Percentiles rank a stretch among this genome's conserved stretches.
Evolutionary conservation across 2,329 filamentous ascomycete genomes (phyloP).

Genomic region (Diaporthe vexans): DNA sequence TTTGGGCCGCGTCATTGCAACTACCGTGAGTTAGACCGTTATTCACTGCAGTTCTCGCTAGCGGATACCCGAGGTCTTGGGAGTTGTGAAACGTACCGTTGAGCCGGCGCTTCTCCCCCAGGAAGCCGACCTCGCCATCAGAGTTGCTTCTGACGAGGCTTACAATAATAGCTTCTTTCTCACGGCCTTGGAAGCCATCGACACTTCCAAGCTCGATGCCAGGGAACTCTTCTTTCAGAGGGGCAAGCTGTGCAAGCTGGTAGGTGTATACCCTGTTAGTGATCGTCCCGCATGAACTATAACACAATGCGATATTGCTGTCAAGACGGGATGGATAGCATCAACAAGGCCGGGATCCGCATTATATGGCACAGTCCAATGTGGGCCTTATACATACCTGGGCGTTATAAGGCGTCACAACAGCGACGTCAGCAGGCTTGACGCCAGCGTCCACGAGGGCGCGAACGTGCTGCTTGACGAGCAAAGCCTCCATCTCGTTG

Average conservation of each 20-base stretch:
- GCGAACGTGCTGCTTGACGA: conserved; percentile 84
- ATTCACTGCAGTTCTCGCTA: background rate
- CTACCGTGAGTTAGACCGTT: conserved; percentile 62
- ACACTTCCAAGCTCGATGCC: conserved; percentile 96
- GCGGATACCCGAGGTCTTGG: conserved; percentile 14
- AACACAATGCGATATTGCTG: conserved; percentile 31
- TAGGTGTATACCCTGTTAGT: conserved; percentile 44
- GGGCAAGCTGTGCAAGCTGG: conserved; percentile 82
- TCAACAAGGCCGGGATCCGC: conserved; percentile 30
- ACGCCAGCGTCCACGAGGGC: conserved; percentile 85
- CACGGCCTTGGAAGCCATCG: conserved; percentile 93
- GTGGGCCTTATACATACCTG: conserved; percentile 67
- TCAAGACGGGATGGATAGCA: conserved; percentile 26
- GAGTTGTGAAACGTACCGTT: conserved; percentile 75
- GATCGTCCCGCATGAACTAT: conserved; percentile 39
- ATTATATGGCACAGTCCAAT: conserved; percentile 14
- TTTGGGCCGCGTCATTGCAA: conserved; percentile 96
- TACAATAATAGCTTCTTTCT: conserved; percentile 95
- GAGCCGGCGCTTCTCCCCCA: conserved; percentile 90
- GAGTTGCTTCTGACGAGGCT: conserved; percentile 94
- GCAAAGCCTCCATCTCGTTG: conserved; percentile 89
- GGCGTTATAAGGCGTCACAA: conserved; percentile 97
- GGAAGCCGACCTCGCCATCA: conserved; percentile 89
- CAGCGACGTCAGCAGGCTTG: conserved; percentile 85
- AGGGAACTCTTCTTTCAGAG: conserved; percentile 84